phyloP scores from a whole-genome alignment of 1,284 basidiomycete species.

The Moesziomyces parantarcticus region DNA sequence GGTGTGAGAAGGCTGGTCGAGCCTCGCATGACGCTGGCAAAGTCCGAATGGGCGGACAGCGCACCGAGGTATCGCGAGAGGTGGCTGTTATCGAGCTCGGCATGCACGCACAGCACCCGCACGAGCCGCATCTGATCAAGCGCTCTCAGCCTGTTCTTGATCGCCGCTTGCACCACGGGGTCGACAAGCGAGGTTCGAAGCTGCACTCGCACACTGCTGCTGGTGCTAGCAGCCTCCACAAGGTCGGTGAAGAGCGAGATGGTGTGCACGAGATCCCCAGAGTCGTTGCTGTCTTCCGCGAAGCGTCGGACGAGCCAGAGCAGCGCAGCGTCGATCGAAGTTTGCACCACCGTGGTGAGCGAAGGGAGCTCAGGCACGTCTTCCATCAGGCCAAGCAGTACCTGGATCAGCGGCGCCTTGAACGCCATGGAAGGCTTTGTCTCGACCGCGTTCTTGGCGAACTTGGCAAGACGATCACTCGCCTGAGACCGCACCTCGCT shows the following conservation, averaged over 20 bases:
- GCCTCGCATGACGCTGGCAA: slow-evolving; percentile 31
- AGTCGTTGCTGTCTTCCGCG: slow-evolving; percentile 66
- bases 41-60: slow-evolving; percentile 47
- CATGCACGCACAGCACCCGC: slow-evolving; percentile 67
- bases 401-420: slow-evolving; percentile 11
- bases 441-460: slow-evolving; percentile 8
- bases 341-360: slow-evolving; percentile 25
- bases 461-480: slow-evolving; percentile 4
- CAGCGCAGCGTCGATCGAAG: slow-evolving; percentile 32
- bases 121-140: slow-evolving; percentile 72
- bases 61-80: slow-evolving; percentile 47
- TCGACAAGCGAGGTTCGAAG: slow-evolving; percentile 78
- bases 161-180: slow-evolving; percentile 76
- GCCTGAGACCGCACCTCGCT: slow-evolving; percentile 2
- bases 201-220: slow-evolving; percentile 9
- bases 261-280: slow-evolving; percentile 24
- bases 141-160: slow-evolving; percentile 75
- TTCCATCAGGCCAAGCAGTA: slow-evolving; percentile 16
- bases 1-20: slow-evolving; percentile 52
- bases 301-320: slow-evolving; percentile 68
- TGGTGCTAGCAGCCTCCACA: slow-evolving; percentile 9
- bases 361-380: slow-evolving; percentile 8
- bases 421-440: slow-evolving; percentile 18
- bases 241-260: slow-evolving; percentile 31
- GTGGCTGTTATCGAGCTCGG: slow-evolving; percentile 18